Evolutionary conservation across 2,329 filamentous ascomycete species (phyloP).

Genomic region (Phialocephala sp.): DNA sequence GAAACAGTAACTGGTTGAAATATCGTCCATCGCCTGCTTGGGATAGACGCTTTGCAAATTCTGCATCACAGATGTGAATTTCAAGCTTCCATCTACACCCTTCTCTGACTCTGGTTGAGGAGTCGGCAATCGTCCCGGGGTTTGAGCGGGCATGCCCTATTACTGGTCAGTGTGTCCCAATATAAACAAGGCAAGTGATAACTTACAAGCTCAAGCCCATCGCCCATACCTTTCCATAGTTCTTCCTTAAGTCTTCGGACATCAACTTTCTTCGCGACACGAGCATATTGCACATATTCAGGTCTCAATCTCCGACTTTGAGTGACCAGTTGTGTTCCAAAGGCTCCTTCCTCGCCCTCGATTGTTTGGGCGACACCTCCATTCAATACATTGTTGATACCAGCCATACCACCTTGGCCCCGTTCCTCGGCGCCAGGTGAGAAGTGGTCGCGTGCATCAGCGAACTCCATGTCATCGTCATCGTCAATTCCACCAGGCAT

Average conservation of each 20-base stretch:
- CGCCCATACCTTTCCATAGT: conserved; percentile 70
- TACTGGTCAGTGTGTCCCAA: conserved; percentile 25
- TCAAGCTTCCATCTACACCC: conserved; percentile 60
- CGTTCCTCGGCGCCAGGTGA: conserved; percentile 63
- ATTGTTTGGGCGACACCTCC: conserved; percentile 54
- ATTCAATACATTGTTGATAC: conserved; percentile 56
- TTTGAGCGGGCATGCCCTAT: conserved; percentile 35
- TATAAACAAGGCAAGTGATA: background rate
- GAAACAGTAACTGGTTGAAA: conserved; percentile 92
- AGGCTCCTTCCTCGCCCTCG: conserved; percentile 48
- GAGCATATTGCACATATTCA: conserved; percentile 73
- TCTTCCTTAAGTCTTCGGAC: conserved; percentile 72
- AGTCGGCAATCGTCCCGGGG: conserved; percentile 43
- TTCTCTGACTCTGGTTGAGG: conserved; percentile 42
- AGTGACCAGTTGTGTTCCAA: conserved; percentile 72
- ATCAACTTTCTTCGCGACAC: conserved; percentile 74
- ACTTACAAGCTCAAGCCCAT: conserved; percentile 55
- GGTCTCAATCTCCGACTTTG: conserved; percentile 66
- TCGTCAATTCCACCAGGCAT: conserved; percentile 64
- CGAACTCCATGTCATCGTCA: conserved; percentile 76
- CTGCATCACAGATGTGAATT: conserved; percentile 93
- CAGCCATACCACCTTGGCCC: conserved; percentile 52
- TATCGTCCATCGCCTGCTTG: conserved; percentile 85
- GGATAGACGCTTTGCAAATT: conserved; percentile 85
- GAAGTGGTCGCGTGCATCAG: conserved; percentile 80